Conservation (phyloP, 345 rosid species). For the Aethionema arabicum region DNA sequence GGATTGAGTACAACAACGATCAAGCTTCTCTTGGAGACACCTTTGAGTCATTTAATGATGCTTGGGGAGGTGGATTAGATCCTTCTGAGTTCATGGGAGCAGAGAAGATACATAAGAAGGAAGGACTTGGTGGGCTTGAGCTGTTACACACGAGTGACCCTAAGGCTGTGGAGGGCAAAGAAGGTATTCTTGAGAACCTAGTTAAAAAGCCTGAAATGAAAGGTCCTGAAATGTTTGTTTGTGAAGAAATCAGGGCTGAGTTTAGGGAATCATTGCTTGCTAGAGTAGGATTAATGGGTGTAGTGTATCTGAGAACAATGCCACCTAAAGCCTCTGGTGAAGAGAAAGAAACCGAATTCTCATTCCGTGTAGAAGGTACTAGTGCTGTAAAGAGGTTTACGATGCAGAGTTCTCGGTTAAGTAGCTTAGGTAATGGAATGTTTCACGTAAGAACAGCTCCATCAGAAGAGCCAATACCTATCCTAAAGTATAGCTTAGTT, state of each 20-base stretch:
- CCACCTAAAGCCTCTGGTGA: constrained; percentile 74
- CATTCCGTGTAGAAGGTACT: constrained; percentile 79
- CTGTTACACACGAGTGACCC: constrained; percentile 75
- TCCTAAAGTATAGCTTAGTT: constrained; percentile 81
- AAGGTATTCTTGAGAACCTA: constrained; percentile 69
- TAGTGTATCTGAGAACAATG: constrained; percentile 76
- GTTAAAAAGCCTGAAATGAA: constrained; percentile 87
- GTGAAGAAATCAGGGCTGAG: constrained; percentile 86
- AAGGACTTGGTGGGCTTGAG: constrained; percentile 97
- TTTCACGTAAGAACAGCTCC: constrained; percentile 91
- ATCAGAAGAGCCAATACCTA: constrained; percentile 87
- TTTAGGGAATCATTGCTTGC: constrained; percentile 94
- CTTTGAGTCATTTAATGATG: constrained; percentile 82
- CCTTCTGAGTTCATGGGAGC: constrained; percentile 89
- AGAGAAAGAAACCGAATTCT: constrained; percentile 87
- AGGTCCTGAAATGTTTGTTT: constrained; percentile 89
- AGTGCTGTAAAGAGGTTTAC: constrained; percentile 70
- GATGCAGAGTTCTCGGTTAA: constrained; percentile 66
- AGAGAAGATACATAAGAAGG: constrained; percentile 63
- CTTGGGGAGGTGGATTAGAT: constrained; percentile 99
- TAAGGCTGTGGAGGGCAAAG: constrained; percentile 41
- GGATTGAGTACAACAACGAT: constrained; percentile 85
- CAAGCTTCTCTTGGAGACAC: constrained; percentile 91
- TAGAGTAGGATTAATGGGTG: constrained; percentile 91
- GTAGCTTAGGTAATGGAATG: constrained; percentile 86